These are phyloP conservation scores for Geoglossum glabrum DNA, from an alignment of 495 filamentous ascomycete species.

Conservation along the genomic window DNA sequence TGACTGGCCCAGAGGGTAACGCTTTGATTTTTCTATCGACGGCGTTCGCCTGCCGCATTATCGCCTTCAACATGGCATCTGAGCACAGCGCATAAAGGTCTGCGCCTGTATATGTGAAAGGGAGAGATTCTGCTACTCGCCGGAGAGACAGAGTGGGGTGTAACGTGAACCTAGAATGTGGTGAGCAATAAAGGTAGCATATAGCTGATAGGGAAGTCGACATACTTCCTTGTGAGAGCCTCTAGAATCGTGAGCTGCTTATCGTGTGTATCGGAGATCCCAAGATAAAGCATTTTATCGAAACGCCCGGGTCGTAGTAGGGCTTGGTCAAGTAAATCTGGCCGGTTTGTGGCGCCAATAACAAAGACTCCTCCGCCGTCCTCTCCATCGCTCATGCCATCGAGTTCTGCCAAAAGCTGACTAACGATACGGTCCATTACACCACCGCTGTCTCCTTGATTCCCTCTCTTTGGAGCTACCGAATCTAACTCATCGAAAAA, in stretches of 20 bases:
- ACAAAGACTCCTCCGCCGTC: constrained; percentile 91
- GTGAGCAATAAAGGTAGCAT: constrained; percentile 9
- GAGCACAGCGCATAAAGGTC: constrained; percentile 94
- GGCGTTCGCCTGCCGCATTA: constrained; percentile 67
- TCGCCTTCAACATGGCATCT: constrained; percentile 96
- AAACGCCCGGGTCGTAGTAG: constrained; percentile 82
- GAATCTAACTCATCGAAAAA: constrained; percentile 98
- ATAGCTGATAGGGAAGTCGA: background rate
- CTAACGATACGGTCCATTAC: constrained; percentile 98
- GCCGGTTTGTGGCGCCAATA: constrained; percentile 89
- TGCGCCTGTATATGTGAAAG: constrained; percentile 92
- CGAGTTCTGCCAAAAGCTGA: constrained; percentile 84
- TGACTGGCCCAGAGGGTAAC: constrained; percentile 37
- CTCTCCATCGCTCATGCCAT: constrained; percentile 84
- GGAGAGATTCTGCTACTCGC: constrained; percentile 53
- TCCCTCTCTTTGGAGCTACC: constrained; percentile 90
- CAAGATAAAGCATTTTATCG: constrained; percentile 97
- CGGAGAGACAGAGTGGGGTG: constrained; percentile 52
- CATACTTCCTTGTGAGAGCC: constrained; percentile 74
- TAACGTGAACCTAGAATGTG: constrained; percentile 47
- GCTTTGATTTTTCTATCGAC: constrained; percentile 69
- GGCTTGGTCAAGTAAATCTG: constrained; percentile 82
- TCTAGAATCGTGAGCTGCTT: constrained; percentile 91
- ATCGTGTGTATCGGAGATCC: constrained; percentile 87
- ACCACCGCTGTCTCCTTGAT: constrained; percentile 93